Base-by-base conservation (phyloP, 1,284 basidiomycete genomes). In the Schizophyllum commune region DNA sequence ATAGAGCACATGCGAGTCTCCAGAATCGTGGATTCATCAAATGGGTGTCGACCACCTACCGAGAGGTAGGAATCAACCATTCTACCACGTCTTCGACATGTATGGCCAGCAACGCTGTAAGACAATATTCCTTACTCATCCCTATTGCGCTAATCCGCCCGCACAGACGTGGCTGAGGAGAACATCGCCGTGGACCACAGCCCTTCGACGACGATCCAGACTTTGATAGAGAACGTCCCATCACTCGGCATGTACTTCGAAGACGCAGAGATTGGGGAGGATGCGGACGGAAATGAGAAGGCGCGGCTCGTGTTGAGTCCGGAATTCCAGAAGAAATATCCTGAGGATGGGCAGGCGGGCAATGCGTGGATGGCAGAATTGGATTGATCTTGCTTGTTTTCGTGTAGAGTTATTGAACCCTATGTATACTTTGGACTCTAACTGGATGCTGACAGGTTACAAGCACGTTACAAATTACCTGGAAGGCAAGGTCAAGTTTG, bases 11-110 rank as follows among this genome's bases (percentile, higher is more conserved):
- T 85, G 83, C 64, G 70, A 66, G 63, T 75, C 77, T 4, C 68
- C 71, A 2, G 75, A 79, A 56, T 71, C 69, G 21, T 83, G 82
- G 80, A 79, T 79, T n/a, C 59, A 55, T 0, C 68, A 73, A 32
- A 82, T 82, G 78, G 67, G 70, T 20, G 74, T 83, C 0, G 73
- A 77, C 60, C 62, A 63, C 5, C 72, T 83, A 21, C 58, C 69
- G 32, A 68, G 73, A 9, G 80, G 81, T 5, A 70, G 76, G 32
- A 62, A 77, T 39, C 83, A 85, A 62, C 82, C 83, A 1, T 85
- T 84, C 64, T 85, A 85, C 65, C 69, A 75, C 21, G 68, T 77
- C 57, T 65, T 78, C 52, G 69, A 74, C 17, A 67, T 72, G 13
- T 76, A 73, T 53, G 80, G 78, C 6, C 69, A 73, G 1, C 66